A percentile compares a stretch with the other conserved stretches of the same genome.
Evolutionary conservation across 768 basidiomycete species (phyloP).

Genomic region (Amanita inopinata): DNA sequence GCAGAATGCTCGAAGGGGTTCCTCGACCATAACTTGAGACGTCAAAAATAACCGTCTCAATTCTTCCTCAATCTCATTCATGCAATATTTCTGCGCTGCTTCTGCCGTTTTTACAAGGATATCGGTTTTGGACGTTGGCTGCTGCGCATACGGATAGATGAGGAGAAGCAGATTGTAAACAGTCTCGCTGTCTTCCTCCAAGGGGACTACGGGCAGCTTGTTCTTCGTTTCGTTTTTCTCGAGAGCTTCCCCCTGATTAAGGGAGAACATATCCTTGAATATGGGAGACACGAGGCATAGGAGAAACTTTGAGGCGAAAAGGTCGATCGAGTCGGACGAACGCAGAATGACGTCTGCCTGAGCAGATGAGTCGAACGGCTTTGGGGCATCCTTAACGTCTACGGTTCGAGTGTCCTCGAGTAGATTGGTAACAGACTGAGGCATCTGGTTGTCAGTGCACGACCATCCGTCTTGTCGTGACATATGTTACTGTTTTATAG

Average conservation of each 20-base stretch:
- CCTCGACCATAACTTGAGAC: neutral
- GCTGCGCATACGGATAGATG: neutral
- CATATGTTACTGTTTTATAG: too few relatives aligned
- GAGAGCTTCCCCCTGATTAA: neutral
- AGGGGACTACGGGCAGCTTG: neutral
- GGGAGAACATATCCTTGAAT: slow-evolving; percentile 2
- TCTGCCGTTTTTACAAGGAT: neutral
- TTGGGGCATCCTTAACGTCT: too few relatives aligned
- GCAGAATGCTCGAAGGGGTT: too few relatives aligned
- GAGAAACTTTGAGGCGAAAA: slow-evolving; percentile 6
- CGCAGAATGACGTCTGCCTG: slow-evolving; percentile 18
- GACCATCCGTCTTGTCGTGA: too few relatives aligned
- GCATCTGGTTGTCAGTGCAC: too few relatives aligned
- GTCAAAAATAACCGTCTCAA: too few relatives aligned
- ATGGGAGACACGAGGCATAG: neutral
- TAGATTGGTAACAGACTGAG: too few relatives aligned
- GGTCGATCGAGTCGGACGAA: slow-evolving; percentile 21
- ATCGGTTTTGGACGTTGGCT: neutral
- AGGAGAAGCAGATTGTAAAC: slow-evolving; percentile 4
- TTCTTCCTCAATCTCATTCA: neutral
- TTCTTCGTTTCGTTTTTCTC: neutral
- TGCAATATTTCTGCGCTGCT: slow-evolving; percentile 4
- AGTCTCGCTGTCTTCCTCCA: slow-evolving; percentile 2
- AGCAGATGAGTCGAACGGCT: slow-evolving; percentile 1
- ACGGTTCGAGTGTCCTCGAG: too few relatives aligned